Evolutionary conservation across 768 basidiomycete genomes (phyloP), one percentile per base, ranked within the genome.

Genomic region (Suillus paluster): DNA sequence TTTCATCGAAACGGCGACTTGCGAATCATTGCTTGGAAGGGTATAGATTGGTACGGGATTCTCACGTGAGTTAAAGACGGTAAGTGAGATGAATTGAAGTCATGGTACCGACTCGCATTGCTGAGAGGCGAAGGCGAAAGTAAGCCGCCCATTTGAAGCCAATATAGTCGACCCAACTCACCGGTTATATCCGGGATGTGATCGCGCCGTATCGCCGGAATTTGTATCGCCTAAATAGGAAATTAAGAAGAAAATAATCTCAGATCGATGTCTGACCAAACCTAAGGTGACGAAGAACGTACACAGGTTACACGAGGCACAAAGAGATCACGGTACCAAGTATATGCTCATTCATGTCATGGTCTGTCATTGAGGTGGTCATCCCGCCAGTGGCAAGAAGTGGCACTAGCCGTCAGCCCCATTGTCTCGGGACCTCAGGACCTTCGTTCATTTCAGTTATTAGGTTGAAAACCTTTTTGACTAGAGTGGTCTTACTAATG

Each of bases 1-100:
- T 71, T 66, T 65, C 56, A 73, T 66, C 27, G 4, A 44, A 59
- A 65, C 72, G 75, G 75, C 56, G 70, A 59, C 60, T 69, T 71
- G 70, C 57, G 48, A 49, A 65, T 62, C 44, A 39, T 50, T 36
- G 59, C 69, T 64, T 56, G 60, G 68, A 67, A 69, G 60, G 73
- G 73, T 23, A 67, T 71, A 76, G 64, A 68, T 64, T 50, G 59
- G 54, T 58, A 76, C 71, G 66, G 65, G 27, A 60, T 63, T 72
- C 75, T 62, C 71, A 76, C 73, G 71, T 50, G 62, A 64, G 55
- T 62, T n/a, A n/a, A 64, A 65, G 61, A 56, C 30, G 19, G 59
- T 25, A 59, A 54, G 48, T 7, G 15, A n/a, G 8, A n/a, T 23
- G 53, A 36, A 54, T 30, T 30, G 53, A 54, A 38, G 52, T 9